Base-by-base conservation (phyloP, 495 filamentous ascomycete genomes). In the Xylaria telfairii region DNA sequence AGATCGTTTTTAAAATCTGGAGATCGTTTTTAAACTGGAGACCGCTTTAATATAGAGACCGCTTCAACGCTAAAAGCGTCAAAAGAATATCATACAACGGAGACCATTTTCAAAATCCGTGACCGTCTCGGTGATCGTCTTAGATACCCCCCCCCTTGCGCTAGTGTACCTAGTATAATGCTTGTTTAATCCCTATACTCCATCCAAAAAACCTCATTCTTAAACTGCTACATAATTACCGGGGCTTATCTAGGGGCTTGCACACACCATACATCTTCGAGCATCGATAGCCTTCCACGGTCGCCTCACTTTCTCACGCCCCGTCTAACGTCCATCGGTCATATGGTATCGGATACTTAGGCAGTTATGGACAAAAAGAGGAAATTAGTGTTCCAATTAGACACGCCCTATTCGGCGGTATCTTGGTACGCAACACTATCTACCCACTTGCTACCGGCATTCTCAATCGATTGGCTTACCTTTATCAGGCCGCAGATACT, bases 401-500 rank as follows among this genome's bases (percentile, higher is more conserved):
- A 83, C 47, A 77, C 81, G 8, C 82, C 83, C 15, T 84, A 79
- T 65, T 82, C 81, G 4, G 63, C 68, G 17, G 69, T 75, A 70
- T 62, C 76, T 68, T 84, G 82, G 83, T 83, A 71, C 1, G 77
- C 6, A 61, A 15, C 5, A 13, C 5, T n/a, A 1, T 47, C 24
- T 30, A 37, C 21, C 47, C 59, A 8, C 37, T 42, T 41, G 39
- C 39, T 9, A 56, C 24, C 37, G 19, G 34, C 7, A 41, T 24
- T 37, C 41, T 59, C 28, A 9, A 39, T 5, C n/a, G 26, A 19
- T 13, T 57, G 0, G 39, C 28, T 19, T 12, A 17, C n/a, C 42
- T 47, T 21, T 44, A 13, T 12, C 65, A 89, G 87, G 87, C 87
- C 87, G 13, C 71, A 79, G 46, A 82, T 87, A 21, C 75, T 75